phyloP scores from a whole-genome alignment of 805 yeast genomes.

The Saturnispora dispora region DNA sequence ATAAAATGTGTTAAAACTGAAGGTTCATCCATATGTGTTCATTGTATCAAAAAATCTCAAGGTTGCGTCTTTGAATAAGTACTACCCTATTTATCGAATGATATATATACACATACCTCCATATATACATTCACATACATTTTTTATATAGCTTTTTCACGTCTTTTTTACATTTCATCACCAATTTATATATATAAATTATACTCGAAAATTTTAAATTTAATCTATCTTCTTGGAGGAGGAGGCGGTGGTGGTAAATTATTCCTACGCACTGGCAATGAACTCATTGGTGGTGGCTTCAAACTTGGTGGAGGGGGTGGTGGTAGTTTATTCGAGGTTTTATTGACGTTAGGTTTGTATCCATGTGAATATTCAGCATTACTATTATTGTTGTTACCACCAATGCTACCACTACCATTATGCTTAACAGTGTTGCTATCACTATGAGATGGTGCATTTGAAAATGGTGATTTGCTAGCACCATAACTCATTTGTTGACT shows the following conservation, averaged over 20 bases:
- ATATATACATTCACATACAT: not conserved
- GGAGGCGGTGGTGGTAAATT: constrained; percentile 9
- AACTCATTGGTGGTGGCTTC: not conserved
- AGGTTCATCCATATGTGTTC: constrained; percentile 18
- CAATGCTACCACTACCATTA: not conserved
- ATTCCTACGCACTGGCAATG: not conserved
- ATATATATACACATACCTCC: constrained; percentile 23
- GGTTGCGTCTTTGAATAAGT: constrained; percentile 46
- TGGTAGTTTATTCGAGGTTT: constrained; percentile 1
- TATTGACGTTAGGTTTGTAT: not conserved
- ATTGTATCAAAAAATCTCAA: constrained; percentile 24
- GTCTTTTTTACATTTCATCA: not conserved
- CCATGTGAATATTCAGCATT: not conserved
- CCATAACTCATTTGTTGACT: constrained; percentile 5
- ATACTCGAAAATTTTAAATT: not conserved
- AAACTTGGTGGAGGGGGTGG: constrained; percentile 3
- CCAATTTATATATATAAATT: not conserved
- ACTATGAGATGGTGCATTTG: constrained; percentile 1
- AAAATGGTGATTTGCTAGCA: constrained; percentile 1
- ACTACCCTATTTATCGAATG: constrained; percentile 33
- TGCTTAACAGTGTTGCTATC: constrained; percentile 2
- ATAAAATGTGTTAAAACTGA: constrained; percentile 28
- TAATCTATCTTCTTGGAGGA: not conserved
- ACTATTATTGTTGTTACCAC: not conserved
- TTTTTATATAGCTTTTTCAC: not conserved